These are phyloP conservation scores for Botryotinia narcissicola DNA, from an alignment of 2,329 filamentous ascomycete genomes.

Conservation along the genomic window DNA sequence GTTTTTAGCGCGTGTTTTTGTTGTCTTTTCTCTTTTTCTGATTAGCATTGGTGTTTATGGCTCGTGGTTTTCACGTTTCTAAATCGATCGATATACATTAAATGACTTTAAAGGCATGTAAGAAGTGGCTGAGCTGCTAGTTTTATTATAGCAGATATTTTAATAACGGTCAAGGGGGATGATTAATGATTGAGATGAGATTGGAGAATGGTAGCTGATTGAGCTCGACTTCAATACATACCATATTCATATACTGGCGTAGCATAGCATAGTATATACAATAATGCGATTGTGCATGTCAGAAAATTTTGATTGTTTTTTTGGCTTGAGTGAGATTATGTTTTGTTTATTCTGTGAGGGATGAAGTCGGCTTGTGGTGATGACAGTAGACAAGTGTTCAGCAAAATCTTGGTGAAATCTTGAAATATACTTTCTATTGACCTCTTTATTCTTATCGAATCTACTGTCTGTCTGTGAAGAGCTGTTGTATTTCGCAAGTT, in stretches of 20 bases:
- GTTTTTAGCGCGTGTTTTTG: conserved; percentile 14
- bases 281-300: conserved; percentile 3
- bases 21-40: conserved; percentile 26
- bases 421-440: neutral
- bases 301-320: neutral
- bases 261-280: conserved; percentile 12
- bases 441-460: neutral
- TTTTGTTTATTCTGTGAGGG: too few relatives aligned
- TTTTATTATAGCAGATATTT: conserved; percentile 15
- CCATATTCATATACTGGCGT: conserved; percentile 3
- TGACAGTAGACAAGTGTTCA: neutral
- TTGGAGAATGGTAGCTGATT: neutral
- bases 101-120: neutral
- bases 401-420: accelerated
- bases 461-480: neutral
- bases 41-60: conserved; percentile 39
- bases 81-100: conserved; percentile 22
- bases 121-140: conserved; percentile 11
- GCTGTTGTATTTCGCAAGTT: neutral
- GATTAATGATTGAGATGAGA: conserved; percentile 11
- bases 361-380: neutral
- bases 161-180: conserved; percentile 16
- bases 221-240: neutral
- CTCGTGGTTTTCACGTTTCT: conserved; percentile 30
- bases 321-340: neutral